Percentiles rank a stretch among this genome's conserved stretches.
These are phyloP conservation scores for Sordariomycetes sp. DNA, from an alignment of 2,329 filamentous ascomycete species.

Conservation along the genomic window DNA sequence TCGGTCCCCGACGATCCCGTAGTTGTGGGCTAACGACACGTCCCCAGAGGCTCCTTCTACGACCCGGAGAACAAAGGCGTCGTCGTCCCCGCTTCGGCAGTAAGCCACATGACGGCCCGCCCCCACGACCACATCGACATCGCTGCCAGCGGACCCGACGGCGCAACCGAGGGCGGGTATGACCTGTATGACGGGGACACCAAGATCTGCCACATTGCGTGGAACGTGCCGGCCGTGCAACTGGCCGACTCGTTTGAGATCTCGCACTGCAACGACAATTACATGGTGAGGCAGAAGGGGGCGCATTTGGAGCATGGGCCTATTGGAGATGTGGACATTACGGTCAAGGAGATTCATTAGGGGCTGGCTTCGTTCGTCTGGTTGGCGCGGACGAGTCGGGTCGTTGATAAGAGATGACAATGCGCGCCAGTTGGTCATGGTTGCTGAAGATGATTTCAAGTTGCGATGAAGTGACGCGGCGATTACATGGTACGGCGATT, in stretches of 20 bases:
- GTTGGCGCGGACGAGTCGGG: background rate
- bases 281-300: background rate
- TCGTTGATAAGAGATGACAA: too few species aligned
- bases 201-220: background rate
- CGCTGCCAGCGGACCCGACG: background rate
- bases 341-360: background rate
- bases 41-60: background rate
- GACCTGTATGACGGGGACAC: background rate
- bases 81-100: background rate
- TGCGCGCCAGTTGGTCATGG: too few species aligned
- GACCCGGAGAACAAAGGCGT: background rate
- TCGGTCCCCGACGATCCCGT: too few species aligned
- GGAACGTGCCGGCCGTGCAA: background rate
- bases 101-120: background rate
- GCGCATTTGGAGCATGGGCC: background rate
- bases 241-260: background rate
- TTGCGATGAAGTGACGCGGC: too few species aligned
- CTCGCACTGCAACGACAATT: background rate
- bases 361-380: background rate
- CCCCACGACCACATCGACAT: background rate
- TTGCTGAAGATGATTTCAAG: too few species aligned
- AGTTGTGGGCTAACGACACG: background rate
- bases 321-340: background rate
- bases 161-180: background rate
- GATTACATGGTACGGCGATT: too few species aligned